A percentile compares a stretch with the other conserved stretches of the same genome.
Evolutionary conservation across 2,329 filamentous ascomycete species (phyloP).

Genomic region (Fusarium sp.): DNA sequence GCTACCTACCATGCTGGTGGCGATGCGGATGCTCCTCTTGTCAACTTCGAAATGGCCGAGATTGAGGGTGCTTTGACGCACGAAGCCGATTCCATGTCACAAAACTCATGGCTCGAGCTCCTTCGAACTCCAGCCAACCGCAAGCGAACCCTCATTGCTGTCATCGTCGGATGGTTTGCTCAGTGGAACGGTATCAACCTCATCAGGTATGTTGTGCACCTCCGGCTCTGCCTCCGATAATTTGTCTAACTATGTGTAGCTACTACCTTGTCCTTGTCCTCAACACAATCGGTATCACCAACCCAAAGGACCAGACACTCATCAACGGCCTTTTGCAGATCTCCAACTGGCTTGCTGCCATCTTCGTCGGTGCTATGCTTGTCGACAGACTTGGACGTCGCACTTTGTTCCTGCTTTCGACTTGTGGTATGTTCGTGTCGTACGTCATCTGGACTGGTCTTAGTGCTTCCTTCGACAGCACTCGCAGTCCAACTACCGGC

Average conservation of each 20-base stretch:
- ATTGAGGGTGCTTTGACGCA: slow-evolving; percentile 52
- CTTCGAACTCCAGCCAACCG: slow-evolving; percentile 52
- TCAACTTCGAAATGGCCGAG: slow-evolving; percentile 56
- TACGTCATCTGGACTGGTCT: slow-evolving; percentile 52
- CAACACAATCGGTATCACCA: slow-evolving; percentile 54
- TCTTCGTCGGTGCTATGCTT: slow-evolving; percentile 52
- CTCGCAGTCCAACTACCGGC: slow-evolving; percentile 38
- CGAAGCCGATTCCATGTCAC: slow-evolving; percentile 50
- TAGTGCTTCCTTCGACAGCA: slow-evolving; percentile 33
- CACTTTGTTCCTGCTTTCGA: slow-evolving; percentile 54
- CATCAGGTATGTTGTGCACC: slow-evolving; percentile 13
- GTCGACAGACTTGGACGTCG: slow-evolving; percentile 56
- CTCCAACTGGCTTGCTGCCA: slow-evolving; percentile 54
- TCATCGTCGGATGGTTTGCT: slow-evolving; percentile 37
- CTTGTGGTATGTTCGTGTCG: slow-evolving; percentile 52
- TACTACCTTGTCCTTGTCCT: slow-evolving; percentile 56
- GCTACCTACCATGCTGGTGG: slow-evolving; percentile 57
- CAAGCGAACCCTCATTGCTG: slow-evolving; percentile 39
- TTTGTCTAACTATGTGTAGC: neutral
- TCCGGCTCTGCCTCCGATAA: accelerated
- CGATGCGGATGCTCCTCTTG: slow-evolving; percentile 54
- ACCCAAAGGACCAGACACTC: slow-evolving; percentile 51
- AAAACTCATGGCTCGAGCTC: slow-evolving; percentile 54
- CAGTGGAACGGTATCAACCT: slow-evolving; percentile 42
- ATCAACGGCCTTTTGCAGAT: slow-evolving; percentile 50